Evolutionary conservation across 306 rosid species (phyloP), one percentile per base, ranked within the genome.

Genomic region (Urtica urens): DNA sequence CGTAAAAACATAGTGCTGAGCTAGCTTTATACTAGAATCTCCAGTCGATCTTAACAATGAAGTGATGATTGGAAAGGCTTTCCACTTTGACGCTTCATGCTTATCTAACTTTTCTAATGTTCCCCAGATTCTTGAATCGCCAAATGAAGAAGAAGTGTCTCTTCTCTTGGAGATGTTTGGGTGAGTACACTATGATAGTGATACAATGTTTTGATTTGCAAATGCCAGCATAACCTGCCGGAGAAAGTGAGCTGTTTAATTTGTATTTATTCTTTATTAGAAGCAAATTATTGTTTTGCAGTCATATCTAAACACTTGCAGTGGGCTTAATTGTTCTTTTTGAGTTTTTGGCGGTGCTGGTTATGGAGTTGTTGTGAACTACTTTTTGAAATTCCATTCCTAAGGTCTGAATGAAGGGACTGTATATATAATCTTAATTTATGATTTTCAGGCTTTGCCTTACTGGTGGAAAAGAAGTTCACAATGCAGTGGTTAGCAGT

Each of bases 111-210:
- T 43, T 38, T 55, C 48, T 44, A 20, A 49, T 45, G 41, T 90
- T 72, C 68, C 71, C 62, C 85, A 84, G 99, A 90, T 90, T 81
- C 78, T 90, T 58, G 92, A 81, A 77, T 87, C 81, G 49, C 94
- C 95, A 3, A 71, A 63, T 23, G 94, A 79, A 52, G 95, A 90
- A 73, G 99, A 90, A 85, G 94, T 90, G 70, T 59, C 99, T 61
- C 77, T 90, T 57, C 95, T 90, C 59, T 66, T 78, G 74, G 94
- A 81, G 68, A 81, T 81, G 87, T 90, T 90, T 75, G 86, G 82
- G 99, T 90, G 77, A 75, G 87, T 51, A 63, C 51, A 50, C 58
- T 45, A 23, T 21, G 26, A 41, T 37, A 57, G 47, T 60, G 30
- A 4, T 16, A 19, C 16, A 42, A 45, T 38, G 59, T 49, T 21